Percentiles rank a stretch among this genome's conserved stretches.
Evolutionary conservation across 2,329 filamentous ascomycete genomes (phyloP).

Genomic region (Colletotrichum godetiae): DNA sequence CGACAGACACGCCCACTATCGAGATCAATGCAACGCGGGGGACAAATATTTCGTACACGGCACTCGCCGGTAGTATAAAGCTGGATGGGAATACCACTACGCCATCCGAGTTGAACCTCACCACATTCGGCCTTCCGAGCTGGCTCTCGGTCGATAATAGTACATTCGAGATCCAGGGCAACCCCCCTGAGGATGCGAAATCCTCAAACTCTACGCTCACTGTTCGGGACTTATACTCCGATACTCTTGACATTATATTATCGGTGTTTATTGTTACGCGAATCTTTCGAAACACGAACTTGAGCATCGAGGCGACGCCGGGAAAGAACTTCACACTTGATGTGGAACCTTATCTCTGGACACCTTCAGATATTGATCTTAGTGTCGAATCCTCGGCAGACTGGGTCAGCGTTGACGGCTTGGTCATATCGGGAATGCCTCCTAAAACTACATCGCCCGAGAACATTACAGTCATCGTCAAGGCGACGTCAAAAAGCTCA

Average conservation of each 20-base stretch:
- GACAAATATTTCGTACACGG: constrained; percentile 61
- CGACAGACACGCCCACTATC: constrained; percentile 68
- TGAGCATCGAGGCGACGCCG: constrained; percentile 52
- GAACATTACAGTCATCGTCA: constrained; percentile 41
- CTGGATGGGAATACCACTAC: constrained; percentile 67
- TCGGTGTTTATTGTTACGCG: constrained; percentile 48
- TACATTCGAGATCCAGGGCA: constrained; percentile 74
- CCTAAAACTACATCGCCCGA: constrained; percentile 47
- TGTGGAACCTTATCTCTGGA: constrained; percentile 53
- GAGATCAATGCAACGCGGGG: constrained; percentile 68
- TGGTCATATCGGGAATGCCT: constrained; percentile 54
- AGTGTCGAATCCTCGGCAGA: constrained; percentile 47
- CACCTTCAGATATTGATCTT: constrained; percentile 52
- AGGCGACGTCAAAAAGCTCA: constrained; percentile 47
- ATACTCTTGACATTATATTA: constrained; percentile 68
- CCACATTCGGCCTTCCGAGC: constrained; percentile 64
- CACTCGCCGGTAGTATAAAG: constrained; percentile 62
- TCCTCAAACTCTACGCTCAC: constrained; percentile 73
- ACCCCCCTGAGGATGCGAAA: constrained; percentile 66
- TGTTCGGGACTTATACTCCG: constrained; percentile 69
- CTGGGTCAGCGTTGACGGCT: constrained; percentile 56
- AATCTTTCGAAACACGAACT: constrained; percentile 54
- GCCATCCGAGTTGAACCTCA: constrained; percentile 63
- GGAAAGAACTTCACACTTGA: constrained; percentile 57
- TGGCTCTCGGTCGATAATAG: constrained; percentile 77